Evolutionary conservation across 164 flowering plant genomes (phyloP).

Genomic region (Piper betle): DNA sequence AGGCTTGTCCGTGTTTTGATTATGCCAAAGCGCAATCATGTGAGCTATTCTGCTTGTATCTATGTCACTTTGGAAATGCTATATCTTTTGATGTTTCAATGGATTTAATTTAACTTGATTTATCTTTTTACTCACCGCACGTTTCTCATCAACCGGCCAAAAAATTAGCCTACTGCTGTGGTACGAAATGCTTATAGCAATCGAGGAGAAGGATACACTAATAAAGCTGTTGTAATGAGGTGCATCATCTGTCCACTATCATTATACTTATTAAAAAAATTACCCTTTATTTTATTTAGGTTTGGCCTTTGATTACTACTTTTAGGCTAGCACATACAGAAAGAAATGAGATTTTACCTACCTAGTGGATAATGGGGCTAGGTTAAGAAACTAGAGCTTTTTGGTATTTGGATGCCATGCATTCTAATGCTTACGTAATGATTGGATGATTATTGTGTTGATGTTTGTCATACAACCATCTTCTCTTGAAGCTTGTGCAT

Average conservation of each 20-base stretch:
- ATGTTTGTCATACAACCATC: no score
- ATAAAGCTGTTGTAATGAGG: slow-evolving; percentile 89
- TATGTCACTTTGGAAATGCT: neutral
- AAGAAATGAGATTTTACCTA: no score
- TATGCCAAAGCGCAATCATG: slow-evolving; percentile 73
- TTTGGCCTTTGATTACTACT: no score
- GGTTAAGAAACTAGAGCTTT: no score
- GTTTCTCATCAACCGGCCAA: neutral
- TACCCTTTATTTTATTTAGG: no score
- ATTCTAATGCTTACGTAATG: no score
- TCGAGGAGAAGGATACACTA: slow-evolving; percentile 64
- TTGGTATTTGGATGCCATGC: no score
- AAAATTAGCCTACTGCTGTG: slow-evolving; percentile 50
- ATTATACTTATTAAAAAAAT: neutral
- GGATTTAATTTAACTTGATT: neutral
- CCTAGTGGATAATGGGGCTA: no score
- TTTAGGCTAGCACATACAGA: no score
- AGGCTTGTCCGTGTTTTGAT: slow-evolving; percentile 62
- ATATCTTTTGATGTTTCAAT: neutral
- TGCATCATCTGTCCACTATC: slow-evolving; percentile 6
- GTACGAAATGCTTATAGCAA: slow-evolving; percentile 57
- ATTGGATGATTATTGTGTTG: no score
- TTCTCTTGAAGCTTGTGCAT: no score
- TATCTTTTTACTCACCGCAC: neutral
- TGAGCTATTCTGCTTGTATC: slow-evolving; percentile 15